phyloP scores from a whole-genome alignment of 1,284 basidiomycete genomes.

The Calocybe gambosa region DNA sequence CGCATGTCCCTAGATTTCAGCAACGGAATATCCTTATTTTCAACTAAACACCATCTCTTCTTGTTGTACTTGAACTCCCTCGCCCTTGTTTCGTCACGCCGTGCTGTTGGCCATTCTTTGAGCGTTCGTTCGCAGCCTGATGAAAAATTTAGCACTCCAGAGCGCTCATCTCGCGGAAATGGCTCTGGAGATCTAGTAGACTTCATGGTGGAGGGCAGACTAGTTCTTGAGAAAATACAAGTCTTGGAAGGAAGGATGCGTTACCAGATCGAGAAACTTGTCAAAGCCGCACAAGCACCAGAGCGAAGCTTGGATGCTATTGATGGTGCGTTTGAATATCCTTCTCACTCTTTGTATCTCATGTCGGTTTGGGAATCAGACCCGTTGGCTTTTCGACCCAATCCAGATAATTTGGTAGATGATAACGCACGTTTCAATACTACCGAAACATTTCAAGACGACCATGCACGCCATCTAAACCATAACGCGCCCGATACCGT shows the following conservation, averaged over 20 bases:
- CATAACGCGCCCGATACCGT: not conserved
- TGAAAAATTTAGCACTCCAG: slow-evolving; percentile 44
- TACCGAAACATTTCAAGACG: slow-evolving; percentile 18
- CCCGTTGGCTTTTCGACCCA: slow-evolving; percentile 87
- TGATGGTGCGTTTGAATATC: slow-evolving; percentile 48
- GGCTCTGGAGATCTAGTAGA: slow-evolving; percentile 65
- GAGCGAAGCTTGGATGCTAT: slow-evolving; percentile 46
- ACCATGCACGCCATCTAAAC: not conserved
- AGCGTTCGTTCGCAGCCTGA: slow-evolving; percentile 41
- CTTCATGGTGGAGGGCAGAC: slow-evolving; percentile 64
- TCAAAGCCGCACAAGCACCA: slow-evolving; percentile 64
- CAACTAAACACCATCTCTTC: slow-evolving; percentile 82
- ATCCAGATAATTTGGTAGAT: slow-evolving; percentile 63
- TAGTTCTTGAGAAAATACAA: slow-evolving; percentile 77
- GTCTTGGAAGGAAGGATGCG: slow-evolving; percentile 81
- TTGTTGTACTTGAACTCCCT: slow-evolving; percentile 88
- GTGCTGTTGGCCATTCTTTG: slow-evolving; percentile 59
- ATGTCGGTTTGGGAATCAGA: slow-evolving; percentile 40
- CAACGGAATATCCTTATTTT: slow-evolving; percentile 86
- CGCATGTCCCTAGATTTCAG: slow-evolving; percentile 52
- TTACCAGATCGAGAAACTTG: slow-evolving; percentile 94
- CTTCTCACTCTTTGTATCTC: slow-evolving; percentile 4
- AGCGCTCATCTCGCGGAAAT: slow-evolving; percentile 50
- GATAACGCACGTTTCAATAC: slow-evolving; percentile 25
- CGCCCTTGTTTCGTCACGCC: slow-evolving; percentile 67